Base-by-base conservation (phyloP, 1,284 basidiomycete species). In the Sanghuangporus sanghuang region DNA sequence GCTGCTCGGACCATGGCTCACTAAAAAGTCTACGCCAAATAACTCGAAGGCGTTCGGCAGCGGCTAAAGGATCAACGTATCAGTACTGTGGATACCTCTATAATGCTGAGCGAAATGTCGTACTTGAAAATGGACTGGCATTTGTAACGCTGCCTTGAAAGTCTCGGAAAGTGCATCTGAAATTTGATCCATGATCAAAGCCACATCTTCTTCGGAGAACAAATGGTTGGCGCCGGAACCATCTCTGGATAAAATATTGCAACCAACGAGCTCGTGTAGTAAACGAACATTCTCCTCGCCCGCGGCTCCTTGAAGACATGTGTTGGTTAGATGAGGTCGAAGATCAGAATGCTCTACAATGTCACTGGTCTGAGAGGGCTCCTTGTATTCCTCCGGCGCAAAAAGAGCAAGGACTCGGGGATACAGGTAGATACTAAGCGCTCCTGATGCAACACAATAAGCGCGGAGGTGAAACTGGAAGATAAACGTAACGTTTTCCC, bases 21-120 rank as follows among this genome's bases (percentile, higher is more conserved):
- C 84, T 14, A 99, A 77, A 67, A 99, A 89, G 73, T 99, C 96
- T 9, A 94, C 84, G 0, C 96, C 96, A 71, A 91, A 98, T 11
- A 99, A 84, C 74, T 99, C 97, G 71, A 98, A 99, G 0, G 93
- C 93, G 71, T 98, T 98, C 0, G 93, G 91, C 61, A 95, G 75
- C 0, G 91, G 82, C 90, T 97, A 72, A 55, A 68, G 36, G 23
- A 42, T 11, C n/a, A 23, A 52, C 8, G 56, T 9, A 42, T 27
- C 14, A 42, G 7, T 16, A 44, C 21, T 21, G 16, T 23, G 16
- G 49, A 11, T n/a, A 12, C 32, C 40, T 21, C 63, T 57, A 67
- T 2, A 66, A 48, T 56, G 21, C n/a, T 21, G 21, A 42, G 12
- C 27, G 2, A 40, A 52, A 18, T 35, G 39, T 66, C 78, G 65